phyloP scores from a whole-genome alignment of 345 rosid species.

The Aquilaria malaccensis region DNA sequence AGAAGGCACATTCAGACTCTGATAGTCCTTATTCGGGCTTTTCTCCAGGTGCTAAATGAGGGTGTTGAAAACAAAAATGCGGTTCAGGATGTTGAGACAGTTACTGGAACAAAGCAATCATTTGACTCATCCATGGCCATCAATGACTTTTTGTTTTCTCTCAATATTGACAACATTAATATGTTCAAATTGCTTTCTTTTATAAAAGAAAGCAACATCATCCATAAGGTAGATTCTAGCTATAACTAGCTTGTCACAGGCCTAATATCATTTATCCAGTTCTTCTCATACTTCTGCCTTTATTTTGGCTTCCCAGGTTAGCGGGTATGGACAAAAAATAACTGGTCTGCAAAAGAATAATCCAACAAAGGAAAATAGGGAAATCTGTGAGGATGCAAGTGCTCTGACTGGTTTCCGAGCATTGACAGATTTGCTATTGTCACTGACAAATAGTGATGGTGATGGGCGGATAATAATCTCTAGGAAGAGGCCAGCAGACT shows the following conservation, averaged over 20 bases:
- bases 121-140: constrained; percentile 60
- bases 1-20: constrained; percentile 90
- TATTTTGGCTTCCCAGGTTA: constrained; percentile 41
- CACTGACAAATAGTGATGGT: constrained; percentile 70
- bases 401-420: constrained; percentile 67
- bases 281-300: constrained; percentile 11
- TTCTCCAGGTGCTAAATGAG: constrained; percentile 48
- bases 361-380: constrained; percentile 21
- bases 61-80: constrained; percentile 19
- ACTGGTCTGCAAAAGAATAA: constrained; percentile 38
- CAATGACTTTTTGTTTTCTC: constrained; percentile 76
- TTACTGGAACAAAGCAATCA: constrained; percentile 22
- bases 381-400: constrained; percentile 38
- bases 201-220: constrained; percentile 73
- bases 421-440: constrained; percentile 52
- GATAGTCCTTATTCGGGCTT: constrained; percentile 58
- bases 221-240: constrained; percentile 62
- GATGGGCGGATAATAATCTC: constrained; percentile 92
- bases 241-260: constrained; percentile 8
- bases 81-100: constrained; percentile 27
- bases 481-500: constrained; percentile 30
- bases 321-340: constrained; percentile 64
- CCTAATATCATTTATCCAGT: background rate
- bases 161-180: constrained; percentile 83
- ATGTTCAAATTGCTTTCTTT: constrained; percentile 70